Base-by-base conservation (phyloP, 176 grass and related monocot genomes). In the Sorghum bicolor region DNA sequence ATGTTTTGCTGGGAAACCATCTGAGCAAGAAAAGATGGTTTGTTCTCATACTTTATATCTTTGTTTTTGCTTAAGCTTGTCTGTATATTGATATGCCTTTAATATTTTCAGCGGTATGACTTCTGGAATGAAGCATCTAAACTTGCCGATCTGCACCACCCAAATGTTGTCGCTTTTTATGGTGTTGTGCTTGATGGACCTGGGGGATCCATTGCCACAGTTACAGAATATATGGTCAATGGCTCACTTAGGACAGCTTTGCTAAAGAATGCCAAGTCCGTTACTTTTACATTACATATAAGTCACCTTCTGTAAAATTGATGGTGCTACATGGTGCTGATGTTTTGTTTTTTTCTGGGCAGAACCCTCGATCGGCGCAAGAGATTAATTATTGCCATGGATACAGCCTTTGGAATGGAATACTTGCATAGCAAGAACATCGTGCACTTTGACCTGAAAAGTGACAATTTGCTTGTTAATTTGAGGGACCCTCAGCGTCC, bases 51-150 rank as follows among this genome's bases (percentile, higher is more conserved):
- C 43, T 53, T 65, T 30, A 10, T 12, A 65, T 71, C 33, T 61
- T 44, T 74, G 10, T 50, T 33, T 80, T 33, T 73, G 15, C 4
- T 50, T 70, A 47, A 34, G 38, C 55, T 20, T 53, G 14, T 75
- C n/a, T 61, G 50, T 43, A 70, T 77, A 70, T 67, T 86, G 32
- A 82, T 75, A 25, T 26, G 2, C 52, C 25, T 65, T 88, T 30
- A 67, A 53, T 83, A 29, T 74, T 55, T 52, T 77, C 89, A 99
- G 97, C 94, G 87, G 64, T 75, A 80, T 81, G 97, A 99, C 83
- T 99, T 99, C 81, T 99, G 97, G 97, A 99, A 96, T 62, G 97
- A 99, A 76, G 97, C 97, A 79, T 92, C 85, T 80, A 99, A 96
- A 64, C 90, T 99, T 80, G 91, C 93, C 5, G 88, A 93, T 71